Percentiles rank a stretch among this genome's conserved stretches.
These are phyloP conservation scores for Helianthus tuberosus DNA, from an alignment of 129 eudicot genomes.

Conservation along the genomic window DNA sequence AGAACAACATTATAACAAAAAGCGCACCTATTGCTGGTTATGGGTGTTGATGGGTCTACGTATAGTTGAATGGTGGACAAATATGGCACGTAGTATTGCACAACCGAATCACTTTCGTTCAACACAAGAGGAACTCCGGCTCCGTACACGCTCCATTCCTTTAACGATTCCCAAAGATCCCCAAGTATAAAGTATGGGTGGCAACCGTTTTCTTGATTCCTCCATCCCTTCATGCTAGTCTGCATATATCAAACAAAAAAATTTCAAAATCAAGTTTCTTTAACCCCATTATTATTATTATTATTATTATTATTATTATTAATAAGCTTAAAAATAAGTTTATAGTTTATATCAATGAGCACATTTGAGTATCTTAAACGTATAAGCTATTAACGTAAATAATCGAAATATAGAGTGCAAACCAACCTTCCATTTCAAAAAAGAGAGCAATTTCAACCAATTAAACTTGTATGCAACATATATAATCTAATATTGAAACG, in stretches of 20 bases:
- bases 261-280: not conserved
- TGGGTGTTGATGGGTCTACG: conserved; percentile 67
- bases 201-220: conserved; percentile 47
- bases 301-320: no score
- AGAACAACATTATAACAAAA: not conserved
- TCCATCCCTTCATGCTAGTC: conserved; percentile 75
- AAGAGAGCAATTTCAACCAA: not conserved
- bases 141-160: conserved; percentile 98
- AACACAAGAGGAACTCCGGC: conserved; percentile 93
- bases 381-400: not conserved
- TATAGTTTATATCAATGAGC: not conserved
- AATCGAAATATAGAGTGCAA: not conserved
- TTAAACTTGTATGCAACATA: not conserved
- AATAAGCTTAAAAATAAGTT: not conserved
- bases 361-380: not conserved
- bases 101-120: conserved; percentile 81
- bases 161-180: conserved; percentile 95
- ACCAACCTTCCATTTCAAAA: not conserved
- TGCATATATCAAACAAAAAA: conserved; percentile 34
- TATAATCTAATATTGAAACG: not conserved
- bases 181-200: conserved; percentile 78
- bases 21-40: conserved; percentile 53
- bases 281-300: not conserved
- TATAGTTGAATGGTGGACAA: conserved; percentile 92
- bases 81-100: conserved; percentile 92